These are phyloP conservation scores for Diaporthe australafricana DNA, from an alignment of 2,329 filamentous ascomycete genomes.

Conservation along the genomic window DNA sequence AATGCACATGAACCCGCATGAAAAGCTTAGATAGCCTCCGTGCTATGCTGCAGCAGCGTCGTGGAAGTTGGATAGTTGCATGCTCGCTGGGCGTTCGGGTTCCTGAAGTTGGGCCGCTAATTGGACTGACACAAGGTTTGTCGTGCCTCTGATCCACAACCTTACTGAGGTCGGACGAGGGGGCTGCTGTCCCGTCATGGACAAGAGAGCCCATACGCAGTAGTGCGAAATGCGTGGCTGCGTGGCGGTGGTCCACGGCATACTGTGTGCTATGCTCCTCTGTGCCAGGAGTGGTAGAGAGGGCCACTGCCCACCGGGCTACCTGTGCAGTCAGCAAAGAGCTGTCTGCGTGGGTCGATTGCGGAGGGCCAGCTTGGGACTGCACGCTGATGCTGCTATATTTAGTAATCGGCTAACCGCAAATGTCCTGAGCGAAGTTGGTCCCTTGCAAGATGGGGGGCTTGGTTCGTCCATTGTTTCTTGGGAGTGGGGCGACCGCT, in stretches of 20 bases:
- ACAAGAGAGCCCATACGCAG: conserved; percentile 22
- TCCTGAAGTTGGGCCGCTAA: conserved; percentile 31
- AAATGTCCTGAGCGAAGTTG: conserved; percentile 16
- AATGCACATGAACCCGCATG: conserved; percentile 28
- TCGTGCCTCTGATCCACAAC: conserved; percentile 25
- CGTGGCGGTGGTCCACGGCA: conserved; percentile 30
- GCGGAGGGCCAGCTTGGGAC: conserved; percentile 22
- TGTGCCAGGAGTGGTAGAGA: conserved; percentile 11
- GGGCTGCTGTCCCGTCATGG: conserved; percentile 27
- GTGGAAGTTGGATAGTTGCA: conserved; percentile 28
- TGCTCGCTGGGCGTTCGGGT: conserved; percentile 28
- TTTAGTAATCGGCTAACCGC: conserved; percentile 27
- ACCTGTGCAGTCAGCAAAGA: conserved; percentile 6
- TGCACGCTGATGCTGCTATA: conserved; percentile 24
- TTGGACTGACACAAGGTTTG: conserved; percentile 29
- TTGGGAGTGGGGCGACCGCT: conserved; percentile 20
- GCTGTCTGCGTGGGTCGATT: conserved; percentile 16
- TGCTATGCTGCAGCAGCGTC: conserved; percentile 26
- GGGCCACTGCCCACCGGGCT: conserved; percentile 1
- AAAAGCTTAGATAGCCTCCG: conserved; percentile 29
- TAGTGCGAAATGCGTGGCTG: conserved; percentile 33
- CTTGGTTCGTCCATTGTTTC: conserved; percentile 27
- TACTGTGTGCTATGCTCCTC: conserved; percentile 5
- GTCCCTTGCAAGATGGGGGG: conserved; percentile 2
- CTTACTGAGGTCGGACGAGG: conserved; percentile 28